Evolutionary conservation across 2,329 filamentous ascomycete species (phyloP), one percentile per base, ranked within the genome.

Genomic region (Fusarium lyarnte): DNA sequence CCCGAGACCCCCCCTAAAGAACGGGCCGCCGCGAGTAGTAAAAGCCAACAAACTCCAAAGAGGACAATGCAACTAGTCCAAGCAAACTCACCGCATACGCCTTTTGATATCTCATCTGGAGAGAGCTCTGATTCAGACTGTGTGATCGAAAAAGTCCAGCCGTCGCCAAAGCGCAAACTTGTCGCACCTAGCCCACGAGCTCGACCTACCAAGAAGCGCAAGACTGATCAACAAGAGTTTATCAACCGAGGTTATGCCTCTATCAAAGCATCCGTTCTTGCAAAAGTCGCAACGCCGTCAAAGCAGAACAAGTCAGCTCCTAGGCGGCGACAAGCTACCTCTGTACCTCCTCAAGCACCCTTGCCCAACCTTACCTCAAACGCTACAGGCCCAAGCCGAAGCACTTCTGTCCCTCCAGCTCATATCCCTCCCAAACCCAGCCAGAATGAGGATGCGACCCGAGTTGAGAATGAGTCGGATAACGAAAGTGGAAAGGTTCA

Each of bases 91-190:
- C 74, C 71, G 4, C 52, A 52, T 19, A 57, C 65, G 4, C 65
- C 76, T 9, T 74, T 76, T 33, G 63, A 65, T 16, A 66, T 77
- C 14, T 74, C 73, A 5, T 77, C 75, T 12, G 55, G 31, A 19
- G 70, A 69, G 12, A 60, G 58, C 38, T 73, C 70, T 10, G 67
- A 57, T 43, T 70, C 70, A 17, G 74, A 76, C 8, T 71, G 64
- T 23, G 43, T 69, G 58, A 69, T 74, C 13, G 47, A 60, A 31
- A 51, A 68, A 14, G 59, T 73, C 3, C 33, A 33, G 11, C 63
- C 62, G 3, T 65, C 59, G 2, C 59, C 70, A 16, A 74, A 76
- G 63, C 59, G 64, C 14, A 77, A 70, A 27, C 53, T 55, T 36
- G 23, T 36, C n/a, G 45, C 54, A 13, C 17, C 47, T 19, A 66